phyloP scores from a whole-genome alignment of 345 rosid genomes.

The Rhodamnia rubescens region DNA sequence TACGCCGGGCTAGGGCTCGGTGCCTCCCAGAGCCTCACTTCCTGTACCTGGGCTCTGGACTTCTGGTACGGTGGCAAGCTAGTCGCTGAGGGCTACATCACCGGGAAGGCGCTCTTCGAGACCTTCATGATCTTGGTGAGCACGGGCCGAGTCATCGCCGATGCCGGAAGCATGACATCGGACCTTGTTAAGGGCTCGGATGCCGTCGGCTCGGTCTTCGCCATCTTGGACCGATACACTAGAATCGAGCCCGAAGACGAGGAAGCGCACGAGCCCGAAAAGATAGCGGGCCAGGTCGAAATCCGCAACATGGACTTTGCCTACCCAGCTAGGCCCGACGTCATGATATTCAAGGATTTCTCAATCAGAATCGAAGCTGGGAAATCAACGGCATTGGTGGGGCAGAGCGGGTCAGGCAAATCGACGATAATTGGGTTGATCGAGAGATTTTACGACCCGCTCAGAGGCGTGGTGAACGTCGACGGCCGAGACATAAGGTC shows the following conservation, averaged over 20 bases:
- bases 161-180: slow-evolving; percentile 60
- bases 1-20: slow-evolving; percentile 31
- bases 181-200: slow-evolving; percentile 55
- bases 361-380: slow-evolving; percentile 43
- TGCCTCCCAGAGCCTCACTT: slow-evolving; percentile 25
- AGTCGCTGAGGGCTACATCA: slow-evolving; percentile 33
- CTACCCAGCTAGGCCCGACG: slow-evolving; percentile 51
- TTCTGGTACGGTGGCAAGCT: slow-evolving; percentile 73
- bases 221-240: slow-evolving; percentile 43
- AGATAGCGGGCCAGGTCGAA: slow-evolving; percentile 33
- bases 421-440: slow-evolving; percentile 60
- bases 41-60: slow-evolving; percentile 41
- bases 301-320: slow-evolving; percentile 36
- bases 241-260: slow-evolving; percentile 44
- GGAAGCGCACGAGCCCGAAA: slow-evolving; percentile 29
- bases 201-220: slow-evolving; percentile 37
- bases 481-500: slow-evolving; percentile 44
- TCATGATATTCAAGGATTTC: slow-evolving; percentile 36
- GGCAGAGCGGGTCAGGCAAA: slow-evolving; percentile 77
- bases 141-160: slow-evolving; percentile 60
- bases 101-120: slow-evolving; percentile 34
- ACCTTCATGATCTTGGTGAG: slow-evolving; percentile 57
- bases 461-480: slow-evolving; percentile 33
- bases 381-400: slow-evolving; percentile 66
- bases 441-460: slow-evolving; percentile 59